Evolutionary conservation across 2,329 filamentous ascomycete species (phyloP).

Genomic region (Aspergillus neoniger): DNA sequence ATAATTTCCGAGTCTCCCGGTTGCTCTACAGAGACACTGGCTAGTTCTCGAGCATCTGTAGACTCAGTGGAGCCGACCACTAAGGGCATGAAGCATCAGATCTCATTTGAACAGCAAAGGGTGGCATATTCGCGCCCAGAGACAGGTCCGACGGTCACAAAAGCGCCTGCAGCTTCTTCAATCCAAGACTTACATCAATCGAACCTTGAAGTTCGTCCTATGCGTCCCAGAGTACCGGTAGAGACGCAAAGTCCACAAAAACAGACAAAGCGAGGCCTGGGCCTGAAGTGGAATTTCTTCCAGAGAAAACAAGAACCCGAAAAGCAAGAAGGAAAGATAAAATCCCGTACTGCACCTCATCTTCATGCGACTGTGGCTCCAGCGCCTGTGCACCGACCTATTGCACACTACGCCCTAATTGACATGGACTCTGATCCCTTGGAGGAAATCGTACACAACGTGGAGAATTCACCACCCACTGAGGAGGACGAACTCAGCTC

Average conservation of each 20-base stretch:
- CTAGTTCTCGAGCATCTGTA: conserved; percentile 27
- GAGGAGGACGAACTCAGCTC: conserved; percentile 33
- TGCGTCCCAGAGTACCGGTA: not conserved
- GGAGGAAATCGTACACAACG: conserved; percentile 40
- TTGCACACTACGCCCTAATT: conserved; percentile 62
- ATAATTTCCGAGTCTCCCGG: conserved; percentile 29
- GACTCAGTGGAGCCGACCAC: conserved; percentile 11
- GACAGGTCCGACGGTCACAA: not conserved
- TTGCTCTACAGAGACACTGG: conserved; percentile 39
- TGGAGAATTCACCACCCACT: conserved; percentile 44
- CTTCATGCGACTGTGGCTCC: conserved; percentile 45
- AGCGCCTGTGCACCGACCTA: conserved; percentile 43
- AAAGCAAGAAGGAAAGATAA: conserved; percentile 23
- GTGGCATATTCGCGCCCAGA: not conserved
- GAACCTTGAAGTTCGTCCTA: not conserved
- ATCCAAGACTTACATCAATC: not conserved
- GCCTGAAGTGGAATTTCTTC: conserved; percentile 59
- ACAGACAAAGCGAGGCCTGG: conserved; percentile 39
- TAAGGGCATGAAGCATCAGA: not conserved
- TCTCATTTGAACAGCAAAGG: not conserved
- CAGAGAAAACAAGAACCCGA: conserved; percentile 44
- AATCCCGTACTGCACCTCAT: conserved; percentile 31
- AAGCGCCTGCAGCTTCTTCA: not conserved
- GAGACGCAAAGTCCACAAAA: conserved; percentile 15
- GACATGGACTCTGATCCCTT: conserved; percentile 48